A percentile compares a stretch with the other conserved stretches of the same genome.
Conservation (phyloP, 306 rosid species). For the Sesbania bispinosa region DNA sequence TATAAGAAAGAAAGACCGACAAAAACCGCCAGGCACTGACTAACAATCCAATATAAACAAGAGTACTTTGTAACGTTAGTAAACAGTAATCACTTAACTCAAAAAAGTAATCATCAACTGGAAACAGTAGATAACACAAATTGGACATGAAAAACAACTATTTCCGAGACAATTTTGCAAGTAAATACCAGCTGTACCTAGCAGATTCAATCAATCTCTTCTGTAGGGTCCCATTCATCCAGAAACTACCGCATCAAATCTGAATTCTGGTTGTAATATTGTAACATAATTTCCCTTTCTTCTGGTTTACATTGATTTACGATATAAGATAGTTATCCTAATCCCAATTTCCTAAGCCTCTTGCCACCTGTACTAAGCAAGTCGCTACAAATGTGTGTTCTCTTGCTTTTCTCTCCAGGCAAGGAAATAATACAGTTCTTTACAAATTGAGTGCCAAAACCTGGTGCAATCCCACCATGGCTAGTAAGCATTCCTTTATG, state of each 20-base stretch:
- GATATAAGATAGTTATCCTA: neutral
- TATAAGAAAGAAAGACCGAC: neutral
- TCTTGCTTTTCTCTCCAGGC: slow-evolving; percentile 11
- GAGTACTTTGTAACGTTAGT: neutral
- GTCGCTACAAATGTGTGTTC: neutral
- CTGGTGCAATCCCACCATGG: neutral
- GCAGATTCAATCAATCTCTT: neutral
- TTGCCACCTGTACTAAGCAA: neutral
- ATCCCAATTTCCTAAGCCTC: slow-evolving; percentile 1
- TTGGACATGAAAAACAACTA: neutral
- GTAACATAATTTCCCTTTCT: neutral
- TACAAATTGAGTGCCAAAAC: neutral
- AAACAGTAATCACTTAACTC: neutral
- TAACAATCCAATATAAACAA: neutral
- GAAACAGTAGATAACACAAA: neutral
- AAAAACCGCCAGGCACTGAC: neutral
- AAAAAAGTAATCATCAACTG: neutral
- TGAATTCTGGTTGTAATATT: neutral
- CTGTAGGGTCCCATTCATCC: neutral
- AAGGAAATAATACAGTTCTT: slow-evolving; percentile 1
- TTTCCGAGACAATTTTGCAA: neutral
- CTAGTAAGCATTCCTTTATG: neutral
- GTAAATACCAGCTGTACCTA: neutral
- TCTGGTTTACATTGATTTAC: neutral
- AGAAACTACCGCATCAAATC: neutral